phyloP scores from a whole-genome alignment of 2,329 filamentous ascomycete genomes.

The Trichoderma sp. region DNA sequence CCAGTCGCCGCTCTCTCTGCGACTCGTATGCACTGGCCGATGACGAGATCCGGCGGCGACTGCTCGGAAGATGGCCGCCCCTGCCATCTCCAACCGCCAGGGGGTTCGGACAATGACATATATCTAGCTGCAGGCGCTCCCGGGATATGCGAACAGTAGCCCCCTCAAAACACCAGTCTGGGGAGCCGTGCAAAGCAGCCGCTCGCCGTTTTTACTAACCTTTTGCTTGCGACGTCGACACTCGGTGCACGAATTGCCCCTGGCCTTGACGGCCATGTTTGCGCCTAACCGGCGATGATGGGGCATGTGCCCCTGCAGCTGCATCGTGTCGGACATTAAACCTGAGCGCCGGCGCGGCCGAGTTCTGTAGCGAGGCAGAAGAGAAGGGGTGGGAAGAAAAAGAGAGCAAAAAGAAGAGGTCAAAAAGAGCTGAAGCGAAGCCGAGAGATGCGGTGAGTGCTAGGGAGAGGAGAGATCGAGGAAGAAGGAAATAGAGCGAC shows the following conservation, averaged over 20 bases:
- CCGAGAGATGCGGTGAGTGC: constrained; percentile 17
- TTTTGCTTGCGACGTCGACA: constrained; percentile 57
- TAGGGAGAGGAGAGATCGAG: not conserved
- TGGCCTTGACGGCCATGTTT: constrained; percentile 30
- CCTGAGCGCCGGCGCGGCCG: constrained; percentile 22
- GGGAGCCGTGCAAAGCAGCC: not conserved
- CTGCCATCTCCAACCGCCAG: constrained; percentile 18
- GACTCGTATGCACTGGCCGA: not conserved
- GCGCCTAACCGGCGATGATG: constrained; percentile 28
- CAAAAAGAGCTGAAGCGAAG: constrained; percentile 17
- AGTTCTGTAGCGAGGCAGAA: constrained; percentile 6
- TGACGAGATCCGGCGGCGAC: not conserved
- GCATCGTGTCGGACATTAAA: constrained; percentile 42
- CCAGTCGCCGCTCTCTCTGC: not conserved
- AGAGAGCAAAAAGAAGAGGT: not conserved
- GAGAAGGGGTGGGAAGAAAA: not conserved
- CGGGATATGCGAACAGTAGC: not conserved
- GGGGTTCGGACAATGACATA: constrained; percentile 26
- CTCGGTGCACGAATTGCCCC: constrained; percentile 52
- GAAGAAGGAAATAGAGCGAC: not conserved
- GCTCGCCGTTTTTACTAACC: constrained; percentile 38
- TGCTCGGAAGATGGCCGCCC: constrained; percentile 18
- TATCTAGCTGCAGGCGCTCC: constrained; percentile 21
- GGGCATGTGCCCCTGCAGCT: constrained; percentile 33
- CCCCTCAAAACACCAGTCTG: constrained; percentile 5